Conservation (phyloP, 2,329 filamentous ascomycete genomes). For the Cercospora zeina region DNA sequence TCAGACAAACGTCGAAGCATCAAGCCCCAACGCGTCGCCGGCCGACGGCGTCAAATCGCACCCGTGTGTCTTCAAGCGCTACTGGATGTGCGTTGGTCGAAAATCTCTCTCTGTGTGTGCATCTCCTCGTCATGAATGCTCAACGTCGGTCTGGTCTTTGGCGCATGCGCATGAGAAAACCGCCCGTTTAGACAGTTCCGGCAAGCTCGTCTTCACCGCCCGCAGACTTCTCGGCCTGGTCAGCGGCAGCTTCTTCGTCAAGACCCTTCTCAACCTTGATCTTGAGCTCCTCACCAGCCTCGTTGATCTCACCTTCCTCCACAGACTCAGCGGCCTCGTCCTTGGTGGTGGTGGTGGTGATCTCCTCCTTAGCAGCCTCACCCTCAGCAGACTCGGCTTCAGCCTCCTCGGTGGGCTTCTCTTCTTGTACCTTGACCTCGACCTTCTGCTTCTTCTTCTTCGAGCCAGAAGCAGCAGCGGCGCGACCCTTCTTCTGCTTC, state of each 20-base stretch:
- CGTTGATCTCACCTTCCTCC: neutral
- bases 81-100: neutral
- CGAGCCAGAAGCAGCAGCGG: neutral
- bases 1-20: neutral
- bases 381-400: neutral
- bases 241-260: neutral
- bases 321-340: neutral
- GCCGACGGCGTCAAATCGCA: neutral
- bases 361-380: neutral
- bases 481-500: slow-evolving; percentile 14
- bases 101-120: neutral
- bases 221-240: neutral
- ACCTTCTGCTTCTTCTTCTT: slow-evolving; percentile 10
- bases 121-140: neutral
- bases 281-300: neutral
- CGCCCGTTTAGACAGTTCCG: neutral
- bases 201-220: neutral
- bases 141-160: neutral
- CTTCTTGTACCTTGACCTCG: slow-evolving; percentile 5
- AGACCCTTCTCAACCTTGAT: slow-evolving; percentile 11
- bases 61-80: neutral
- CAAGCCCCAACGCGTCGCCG: neutral
- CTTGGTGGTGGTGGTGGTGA: no score
- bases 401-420: neutral
- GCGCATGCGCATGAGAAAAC: neutral